phyloP scores from a whole-genome alignment of 352 stramenopile species.

The Phytophthora rubi region DNA sequence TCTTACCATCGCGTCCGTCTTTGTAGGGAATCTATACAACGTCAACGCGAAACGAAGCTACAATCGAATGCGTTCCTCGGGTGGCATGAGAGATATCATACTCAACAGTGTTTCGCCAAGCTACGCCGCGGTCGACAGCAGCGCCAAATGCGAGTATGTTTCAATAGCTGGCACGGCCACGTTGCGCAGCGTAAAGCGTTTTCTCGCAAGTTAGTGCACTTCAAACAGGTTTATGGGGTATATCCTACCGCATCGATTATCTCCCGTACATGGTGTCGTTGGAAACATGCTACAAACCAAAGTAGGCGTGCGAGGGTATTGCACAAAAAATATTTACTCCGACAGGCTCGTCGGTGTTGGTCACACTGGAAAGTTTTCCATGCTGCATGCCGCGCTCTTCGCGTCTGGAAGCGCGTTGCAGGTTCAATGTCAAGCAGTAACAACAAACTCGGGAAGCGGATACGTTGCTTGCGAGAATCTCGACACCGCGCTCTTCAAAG shows the following conservation, averaged over 20 bases:
- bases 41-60: slow-evolving; percentile 13
- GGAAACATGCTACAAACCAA: slow-evolving; percentile 26
- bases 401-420: slow-evolving; percentile 27
- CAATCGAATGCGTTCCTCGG: slow-evolving; percentile 7
- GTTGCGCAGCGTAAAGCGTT: slow-evolving; percentile 16
- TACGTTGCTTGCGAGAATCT: slow-evolving; percentile 37
- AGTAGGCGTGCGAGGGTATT: slow-evolving; percentile 11
- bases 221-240: slow-evolving; percentile 41
- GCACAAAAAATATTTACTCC: slow-evolving; percentile 10
- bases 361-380: slow-evolving; percentile 38
- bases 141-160: background rate
- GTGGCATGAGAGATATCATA: slow-evolving; percentile 21
- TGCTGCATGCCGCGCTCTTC: slow-evolving; percentile 26
- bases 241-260: slow-evolving; percentile 41
- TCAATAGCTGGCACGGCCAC: slow-evolving; percentile 29
- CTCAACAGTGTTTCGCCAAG: slow-evolving; percentile 11
- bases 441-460: slow-evolving; percentile 38
- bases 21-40: slow-evolving; percentile 17
- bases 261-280: slow-evolving; percentile 35
- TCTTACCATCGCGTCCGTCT: slow-evolving; percentile 10
- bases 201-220: slow-evolving; percentile 46
- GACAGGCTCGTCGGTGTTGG: slow-evolving; percentile 23
- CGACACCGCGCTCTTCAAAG: slow-evolving; percentile 1
- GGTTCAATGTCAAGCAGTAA: slow-evolving; percentile 12
- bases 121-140: slow-evolving; percentile 8